A percentile compares a stretch with the other conserved stretches of the same genome.
phyloP scores from a whole-genome alignment of 176 grass and related monocot genomes.

The Phoenix roebelenii region DNA sequence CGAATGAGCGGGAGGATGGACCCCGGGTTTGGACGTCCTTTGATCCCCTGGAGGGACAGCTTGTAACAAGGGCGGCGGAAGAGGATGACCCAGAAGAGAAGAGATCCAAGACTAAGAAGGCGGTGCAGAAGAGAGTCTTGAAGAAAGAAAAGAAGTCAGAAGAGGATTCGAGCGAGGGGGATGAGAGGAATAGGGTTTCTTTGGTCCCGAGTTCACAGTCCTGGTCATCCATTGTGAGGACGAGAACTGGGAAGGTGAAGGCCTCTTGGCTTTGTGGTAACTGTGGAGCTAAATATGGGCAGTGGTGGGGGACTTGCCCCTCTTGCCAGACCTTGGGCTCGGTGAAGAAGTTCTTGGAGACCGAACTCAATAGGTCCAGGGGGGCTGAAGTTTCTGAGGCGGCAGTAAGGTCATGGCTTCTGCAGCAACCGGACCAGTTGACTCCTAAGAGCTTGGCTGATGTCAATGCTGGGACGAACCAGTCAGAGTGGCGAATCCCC shows the following conservation, averaged over 20 bases:
- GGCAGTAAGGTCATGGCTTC: conserved; percentile 43
- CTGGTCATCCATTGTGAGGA: conserved; percentile 1
- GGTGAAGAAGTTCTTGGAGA: conserved; percentile 4
- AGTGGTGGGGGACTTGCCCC: conserved; percentile 77
- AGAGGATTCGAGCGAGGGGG: conserved; percentile 2
- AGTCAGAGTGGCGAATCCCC: conserved; percentile 60
- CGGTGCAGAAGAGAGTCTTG: neutral
- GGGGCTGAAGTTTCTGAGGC: conserved; percentile 35
- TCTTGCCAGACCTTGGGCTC: conserved; percentile 21
- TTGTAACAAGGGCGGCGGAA: conserved; percentile 20
- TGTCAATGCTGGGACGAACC: conserved; percentile 38
- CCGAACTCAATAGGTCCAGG: conserved; percentile 18
- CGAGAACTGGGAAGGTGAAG: conserved; percentile 27
- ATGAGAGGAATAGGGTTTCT: conserved; percentile 11
- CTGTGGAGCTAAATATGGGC: conserved; percentile 36
- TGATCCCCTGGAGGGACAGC: conserved; percentile 45
- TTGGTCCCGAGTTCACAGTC: neutral
- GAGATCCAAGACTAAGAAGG: neutral
- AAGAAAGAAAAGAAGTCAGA: conserved; percentile 8
- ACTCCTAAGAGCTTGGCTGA: conserved; percentile 51
- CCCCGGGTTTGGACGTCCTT: conserved; percentile 24
- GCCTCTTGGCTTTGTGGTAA: conserved; percentile 36
- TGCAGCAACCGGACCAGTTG: conserved; percentile 27
- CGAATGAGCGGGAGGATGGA: neutral
- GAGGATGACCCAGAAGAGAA: neutral